These are phyloP conservation scores for Kandelia obovata DNA, from an alignment of 345 rosid genomes.

Conservation along the genomic window DNA sequence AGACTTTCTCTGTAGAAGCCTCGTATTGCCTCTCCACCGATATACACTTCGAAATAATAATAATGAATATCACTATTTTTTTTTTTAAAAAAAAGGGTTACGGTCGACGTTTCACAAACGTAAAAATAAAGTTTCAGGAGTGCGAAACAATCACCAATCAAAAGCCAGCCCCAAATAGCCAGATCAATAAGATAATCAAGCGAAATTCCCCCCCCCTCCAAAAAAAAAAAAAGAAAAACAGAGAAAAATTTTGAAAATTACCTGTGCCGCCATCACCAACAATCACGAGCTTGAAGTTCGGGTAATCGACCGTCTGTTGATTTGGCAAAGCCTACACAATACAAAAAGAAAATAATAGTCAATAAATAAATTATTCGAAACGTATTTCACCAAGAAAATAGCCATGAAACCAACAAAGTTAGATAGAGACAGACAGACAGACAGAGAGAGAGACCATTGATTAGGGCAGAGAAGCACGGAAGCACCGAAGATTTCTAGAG, in stretches of 20 bases:
- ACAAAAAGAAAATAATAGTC: not conserved
- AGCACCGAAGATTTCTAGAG: not conserved
- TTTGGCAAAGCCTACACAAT: conserved; percentile 61
- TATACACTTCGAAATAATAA: no score
- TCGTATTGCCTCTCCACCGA: no score
- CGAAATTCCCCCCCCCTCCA: not conserved
- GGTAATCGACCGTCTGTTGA: conserved; percentile 58
- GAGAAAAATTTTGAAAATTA: not conserved
- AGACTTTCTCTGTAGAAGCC: no score
- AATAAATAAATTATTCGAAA: not conserved
- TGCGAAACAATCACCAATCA: not conserved
- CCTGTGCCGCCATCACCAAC: conserved; percentile 51
- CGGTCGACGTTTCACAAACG: no score
- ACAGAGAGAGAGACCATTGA: conserved; percentile 18
- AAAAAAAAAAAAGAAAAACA: not conserved
- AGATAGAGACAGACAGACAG: not conserved
- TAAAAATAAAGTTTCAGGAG: no score
- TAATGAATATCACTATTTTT: no score
- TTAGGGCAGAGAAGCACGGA: not conserved
- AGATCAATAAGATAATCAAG: not conserved
- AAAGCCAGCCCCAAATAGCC: not conserved
- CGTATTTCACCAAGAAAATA: not conserved
- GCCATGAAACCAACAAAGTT: not conserved
- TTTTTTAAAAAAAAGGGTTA: no score
- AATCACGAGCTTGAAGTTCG: conserved; percentile 46